phyloP scores from a whole-genome alignment of 805 yeast species.

The Hanseniaspora lindneri region DNA sequence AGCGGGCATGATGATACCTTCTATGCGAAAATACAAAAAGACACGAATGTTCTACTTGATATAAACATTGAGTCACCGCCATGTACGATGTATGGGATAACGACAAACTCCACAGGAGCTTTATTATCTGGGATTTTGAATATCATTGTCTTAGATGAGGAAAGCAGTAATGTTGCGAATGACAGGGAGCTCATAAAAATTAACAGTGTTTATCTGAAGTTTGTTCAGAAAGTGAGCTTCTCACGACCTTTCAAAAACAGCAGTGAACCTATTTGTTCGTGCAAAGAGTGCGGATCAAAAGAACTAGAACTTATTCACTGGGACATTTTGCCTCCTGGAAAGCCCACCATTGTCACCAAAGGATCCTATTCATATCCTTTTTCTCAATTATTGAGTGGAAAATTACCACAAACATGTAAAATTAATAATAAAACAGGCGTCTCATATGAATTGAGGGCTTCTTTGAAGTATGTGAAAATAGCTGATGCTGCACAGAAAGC shows the following conservation, averaged over 20 bases:
- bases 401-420: slow-evolving; percentile 62
- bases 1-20: not conserved
- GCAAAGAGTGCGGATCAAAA: slow-evolving; percentile 47
- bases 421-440: slow-evolving; percentile 40
- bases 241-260: slow-evolving; percentile 50
- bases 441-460: slow-evolving; percentile 66
- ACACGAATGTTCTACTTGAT: slow-evolving; percentile 32
- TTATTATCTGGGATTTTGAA: slow-evolving; percentile 67
- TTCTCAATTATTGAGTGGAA: slow-evolving; percentile 77
- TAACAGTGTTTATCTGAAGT: slow-evolving; percentile 46
- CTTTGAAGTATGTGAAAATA: slow-evolving; percentile 34
- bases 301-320: slow-evolving; percentile 65
- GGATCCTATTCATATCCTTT: slow-evolving; percentile 86
- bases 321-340: slow-evolving; percentile 60
- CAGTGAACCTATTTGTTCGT: slow-evolving; percentile 33
- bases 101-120: slow-evolving; percentile 72
- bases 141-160: slow-evolving; percentile 36
- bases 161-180: not conserved
- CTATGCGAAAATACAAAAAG: not conserved
- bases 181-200: slow-evolving; percentile 22
- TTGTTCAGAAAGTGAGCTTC: slow-evolving; percentile 61
- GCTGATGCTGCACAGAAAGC: slow-evolving; percentile 12
- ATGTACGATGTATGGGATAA: slow-evolving; percentile 66
- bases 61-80: slow-evolving; percentile 85
- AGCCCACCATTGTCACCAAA: slow-evolving; percentile 27